These are phyloP conservation scores for Cystobasidium pallidum DNA, from an alignment of 1,284 basidiomycete species.

Conservation along the genomic window DNA sequence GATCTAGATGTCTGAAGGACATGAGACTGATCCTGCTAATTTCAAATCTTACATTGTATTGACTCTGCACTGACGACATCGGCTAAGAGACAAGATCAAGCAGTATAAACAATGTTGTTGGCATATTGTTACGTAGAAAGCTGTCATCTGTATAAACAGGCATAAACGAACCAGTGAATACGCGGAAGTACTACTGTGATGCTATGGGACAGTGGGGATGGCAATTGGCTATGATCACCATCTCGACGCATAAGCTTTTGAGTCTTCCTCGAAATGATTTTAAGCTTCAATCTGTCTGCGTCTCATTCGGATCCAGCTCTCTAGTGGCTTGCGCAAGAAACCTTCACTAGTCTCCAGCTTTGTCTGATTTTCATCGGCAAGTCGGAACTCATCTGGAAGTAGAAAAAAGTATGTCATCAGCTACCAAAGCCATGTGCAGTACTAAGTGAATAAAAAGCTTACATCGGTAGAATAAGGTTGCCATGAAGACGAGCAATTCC, in stretches of 20 bases:
- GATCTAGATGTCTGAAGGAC: too few species aligned
- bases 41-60: too few species aligned
- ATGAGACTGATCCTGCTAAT: too few species aligned
- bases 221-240: not conserved
- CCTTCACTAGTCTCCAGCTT: slow-evolving; percentile 73
- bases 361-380: slow-evolving; percentile 46
- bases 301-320: slow-evolving; percentile 38
- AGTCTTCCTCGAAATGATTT: not conserved
- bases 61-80: not conserved
- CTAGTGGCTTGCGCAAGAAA: slow-evolving; percentile 71
- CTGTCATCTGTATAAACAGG: not conserved
- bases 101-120: slow-evolving; percentile 5
- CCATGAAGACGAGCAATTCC: slow-evolving; percentile 73
- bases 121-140: not conserved
- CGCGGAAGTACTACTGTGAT: too few species aligned
- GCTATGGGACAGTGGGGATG: too few species aligned
- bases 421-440: too few species aligned
- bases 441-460: not conserved
- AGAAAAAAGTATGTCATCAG: not conserved
- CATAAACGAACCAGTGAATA: not conserved
- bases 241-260: not conserved
- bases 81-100: not conserved
- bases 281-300: slow-evolving; percentile 27
- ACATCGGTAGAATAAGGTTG: slow-evolving; percentile 70
- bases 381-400: slow-evolving; percentile 60